A percentile compares a stretch with the other conserved stretches of the same genome.
Conservation (phyloP, 495 filamentous ascomycete species). For the Lineolata rhizophorae region DNA sequence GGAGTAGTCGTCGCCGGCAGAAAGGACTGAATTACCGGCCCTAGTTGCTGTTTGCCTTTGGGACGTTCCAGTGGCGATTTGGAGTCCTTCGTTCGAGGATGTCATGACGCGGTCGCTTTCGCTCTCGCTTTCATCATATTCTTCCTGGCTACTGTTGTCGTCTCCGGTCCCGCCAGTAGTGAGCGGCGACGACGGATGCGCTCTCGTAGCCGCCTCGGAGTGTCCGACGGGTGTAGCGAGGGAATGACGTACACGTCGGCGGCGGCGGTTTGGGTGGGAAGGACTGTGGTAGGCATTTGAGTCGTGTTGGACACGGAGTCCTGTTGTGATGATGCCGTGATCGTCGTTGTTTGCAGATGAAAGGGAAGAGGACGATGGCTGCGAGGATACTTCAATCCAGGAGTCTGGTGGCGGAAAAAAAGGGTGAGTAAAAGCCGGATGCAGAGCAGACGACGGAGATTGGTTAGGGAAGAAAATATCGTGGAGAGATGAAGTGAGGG, state of each 20-base stretch:
- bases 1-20: conserved; percentile 32
- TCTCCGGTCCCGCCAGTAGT: too few relatives aligned
- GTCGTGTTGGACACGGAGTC: conserved; percentile 47
- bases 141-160: conserved; percentile 62
- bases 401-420: conserved; percentile 62
- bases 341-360: conserved; percentile 71
- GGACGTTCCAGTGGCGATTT: too few relatives aligned
- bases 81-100: conserved; percentile 62
- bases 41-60: too few relatives aligned
- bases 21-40: conserved; percentile 10
- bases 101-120: conserved; percentile 66
- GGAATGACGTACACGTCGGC: too few relatives aligned
- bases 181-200: too few relatives aligned
- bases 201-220: too few relatives aligned
- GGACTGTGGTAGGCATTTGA: conserved; percentile 23
- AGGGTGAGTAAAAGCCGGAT: too few relatives aligned
- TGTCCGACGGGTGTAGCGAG: too few relatives aligned
- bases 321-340: conserved; percentile 69
- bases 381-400: conserved; percentile 88
- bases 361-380: conserved; percentile 77
- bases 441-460: too few relatives aligned
- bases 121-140: conserved; percentile 73
- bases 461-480: too few relatives aligned
- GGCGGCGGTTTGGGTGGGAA: conserved; percentile 13
- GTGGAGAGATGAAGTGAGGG: too few relatives aligned